Evolutionary conservation across 1,284 basidiomycete species (phyloP), one percentile per base, ranked within the genome.

Genomic region (Boletus sp.): DNA sequence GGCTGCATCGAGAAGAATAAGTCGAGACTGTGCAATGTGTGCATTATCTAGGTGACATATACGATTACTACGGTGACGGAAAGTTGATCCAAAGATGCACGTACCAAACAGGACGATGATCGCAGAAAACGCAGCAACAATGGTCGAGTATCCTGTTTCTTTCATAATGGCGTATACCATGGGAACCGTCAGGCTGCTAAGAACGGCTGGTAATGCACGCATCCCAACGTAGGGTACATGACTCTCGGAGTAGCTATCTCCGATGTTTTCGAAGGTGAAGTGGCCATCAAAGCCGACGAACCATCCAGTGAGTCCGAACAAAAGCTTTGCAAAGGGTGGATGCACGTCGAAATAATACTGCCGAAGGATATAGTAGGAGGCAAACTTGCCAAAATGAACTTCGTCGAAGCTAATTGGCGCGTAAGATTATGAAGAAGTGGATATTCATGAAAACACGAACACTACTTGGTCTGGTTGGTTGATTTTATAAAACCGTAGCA

Each of bases 271-370:
- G 79, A 99, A 99, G 46, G 89, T 84, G 77, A 98, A 99, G 57
- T 88, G 80, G 33, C 97, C 97, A 69, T 98, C 92, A 74, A 97
- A 99, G 13, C 97, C 97, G 48, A 97, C 93, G 63, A 97, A 90
- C 93, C 94, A 98, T 64, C 95, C 97, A 30, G 93, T 91, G 43
- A 97, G 83, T 51, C 91, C 97, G 70, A 96, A 92, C 35, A 98
- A 82, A 66, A 98, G 83, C 75, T 98, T 98, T 50, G 96, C 95
- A 56, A 98, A 88, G 19, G 97, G 97, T 44, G 97, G 97, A 72
- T 99, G 97, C 6, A 99, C 97, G 76, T 99, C 97, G 80, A 99
- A 99, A 79, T 98, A 98, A 80, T 97, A 99, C 78, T 97, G 87
- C 65, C 95, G 83, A 57, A 81, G 81, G 69, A 98, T 88, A 77